phyloP scores from a whole-genome alignment of 1,139 yeast genomes.

The Komagataea norvegica region DNA sequence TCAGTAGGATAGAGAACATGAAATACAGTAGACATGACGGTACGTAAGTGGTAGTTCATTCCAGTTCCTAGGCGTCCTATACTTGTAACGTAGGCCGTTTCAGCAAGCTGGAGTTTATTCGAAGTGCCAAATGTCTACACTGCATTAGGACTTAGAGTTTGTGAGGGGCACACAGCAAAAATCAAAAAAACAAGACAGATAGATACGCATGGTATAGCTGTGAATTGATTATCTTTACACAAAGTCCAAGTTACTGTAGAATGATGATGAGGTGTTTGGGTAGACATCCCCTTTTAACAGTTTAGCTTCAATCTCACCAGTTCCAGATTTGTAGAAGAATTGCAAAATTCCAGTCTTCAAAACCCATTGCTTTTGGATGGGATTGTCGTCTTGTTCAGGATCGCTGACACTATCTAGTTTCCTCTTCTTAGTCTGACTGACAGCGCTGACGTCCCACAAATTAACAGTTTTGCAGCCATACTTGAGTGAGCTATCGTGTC shows the following conservation, averaged over 20 bases:
- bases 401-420: neutral
- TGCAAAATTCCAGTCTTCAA: constrained; percentile 2
- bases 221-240: neutral
- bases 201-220: too few species aligned
- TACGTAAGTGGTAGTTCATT: too few species aligned
- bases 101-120: too few species aligned
- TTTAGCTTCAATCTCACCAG: neutral
- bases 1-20: too few species aligned
- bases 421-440: too few species aligned
- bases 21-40: too few species aligned
- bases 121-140: too few species aligned
- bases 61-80: too few species aligned
- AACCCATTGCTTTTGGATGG: neutral
- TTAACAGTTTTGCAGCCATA: neutral
- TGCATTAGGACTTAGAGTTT: too few species aligned
- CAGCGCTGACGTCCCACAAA: neutral
- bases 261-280: neutral
- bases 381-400: neutral
- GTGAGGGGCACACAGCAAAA: too few species aligned
- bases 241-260: constrained; percentile 3
- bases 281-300: constrained; percentile 5
- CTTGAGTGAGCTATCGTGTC: too few species aligned
- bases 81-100: neutral
- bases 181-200: too few species aligned
- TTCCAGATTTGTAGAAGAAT: neutral